phyloP scores from a whole-genome alignment of 352 stramenopile species.

The Pythium periplocum region DNA sequence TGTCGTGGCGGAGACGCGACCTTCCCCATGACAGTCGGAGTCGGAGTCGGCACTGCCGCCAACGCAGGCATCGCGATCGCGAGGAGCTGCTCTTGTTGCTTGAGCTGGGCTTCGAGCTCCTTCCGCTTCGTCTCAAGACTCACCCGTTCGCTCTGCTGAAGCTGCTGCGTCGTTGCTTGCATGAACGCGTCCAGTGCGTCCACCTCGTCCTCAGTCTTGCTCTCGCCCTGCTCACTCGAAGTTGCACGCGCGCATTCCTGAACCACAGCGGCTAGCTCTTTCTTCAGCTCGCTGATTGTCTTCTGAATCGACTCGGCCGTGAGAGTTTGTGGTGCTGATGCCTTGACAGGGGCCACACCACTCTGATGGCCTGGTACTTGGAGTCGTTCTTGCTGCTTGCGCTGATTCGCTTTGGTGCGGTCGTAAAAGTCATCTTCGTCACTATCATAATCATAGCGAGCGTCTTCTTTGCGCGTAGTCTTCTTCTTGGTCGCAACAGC shows the following conservation, averaged over 20 bases:
- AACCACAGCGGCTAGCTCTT: conserved; percentile 26
- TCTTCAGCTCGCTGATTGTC: conserved; percentile 36
- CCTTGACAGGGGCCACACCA: background rate
- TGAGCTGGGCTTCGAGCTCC: conserved; percentile 34
- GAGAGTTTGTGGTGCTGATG: conserved; percentile 23
- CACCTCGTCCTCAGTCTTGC: conserved; percentile 21
- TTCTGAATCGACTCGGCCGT: conserved; percentile 50
- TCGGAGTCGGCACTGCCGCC: background rate
- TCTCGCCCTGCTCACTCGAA: conserved; percentile 11
- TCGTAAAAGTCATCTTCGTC: conserved; percentile 83
- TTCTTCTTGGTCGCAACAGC: conserved; percentile 7
- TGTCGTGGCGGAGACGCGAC: no score
- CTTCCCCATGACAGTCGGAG: background rate
- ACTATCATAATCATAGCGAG: conserved; percentile 48
- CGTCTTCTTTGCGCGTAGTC: conserved; percentile 18
- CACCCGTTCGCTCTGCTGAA: conserved; percentile 32
- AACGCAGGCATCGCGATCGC: conserved; percentile 50
- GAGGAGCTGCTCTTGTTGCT: conserved; percentile 41
- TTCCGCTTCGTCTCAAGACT: conserved; percentile 18
- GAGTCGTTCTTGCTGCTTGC: conserved; percentile 33
- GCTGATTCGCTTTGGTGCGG: conserved; percentile 54
- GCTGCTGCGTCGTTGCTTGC: conserved; percentile 38
- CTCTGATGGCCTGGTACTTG: conserved; percentile 13
- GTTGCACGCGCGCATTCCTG: conserved; percentile 13
- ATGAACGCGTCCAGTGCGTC: conserved; percentile 72